Percentiles rank a stretch among this genome's conserved stretches.
Evolutionary conservation across 2,329 filamentous ascomycete species (phyloP).

Genomic region (Claviceps purpurea): DNA sequence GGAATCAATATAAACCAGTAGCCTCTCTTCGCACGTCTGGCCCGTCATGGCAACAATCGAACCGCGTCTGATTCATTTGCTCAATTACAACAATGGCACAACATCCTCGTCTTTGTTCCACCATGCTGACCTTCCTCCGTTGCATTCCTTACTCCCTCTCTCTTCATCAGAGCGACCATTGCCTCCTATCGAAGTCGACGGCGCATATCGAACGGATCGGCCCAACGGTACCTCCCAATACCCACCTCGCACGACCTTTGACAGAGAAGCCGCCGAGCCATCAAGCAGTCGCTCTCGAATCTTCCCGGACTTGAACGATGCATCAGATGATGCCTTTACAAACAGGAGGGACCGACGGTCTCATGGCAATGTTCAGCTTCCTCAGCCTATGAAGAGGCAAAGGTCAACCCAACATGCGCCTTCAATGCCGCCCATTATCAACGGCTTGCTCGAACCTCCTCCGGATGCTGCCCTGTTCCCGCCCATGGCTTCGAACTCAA

Average conservation of each 20-base stretch:
- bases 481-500: slow-evolving; percentile 45
- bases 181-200: slow-evolving; percentile 40
- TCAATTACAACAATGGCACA: slow-evolving; percentile 50
- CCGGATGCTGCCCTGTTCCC: slow-evolving; percentile 49
- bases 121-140: slow-evolving; percentile 40
- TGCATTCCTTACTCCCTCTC: slow-evolving; percentile 33
- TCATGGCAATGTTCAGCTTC: slow-evolving; percentile 43
- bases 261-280: slow-evolving; percentile 21
- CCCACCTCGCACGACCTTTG: slow-evolving; percentile 28
- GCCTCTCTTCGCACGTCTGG: not conserved
- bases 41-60: slow-evolving; percentile 51
- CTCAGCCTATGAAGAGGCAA: slow-evolving; percentile 51
- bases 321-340: slow-evolving; percentile 29
- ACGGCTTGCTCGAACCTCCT: slow-evolving; percentile 48
- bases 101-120: slow-evolving; percentile 30
- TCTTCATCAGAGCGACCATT: slow-evolving; percentile 31
- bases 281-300: slow-evolving; percentile 28
- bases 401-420: slow-evolving; percentile 42
- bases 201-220: slow-evolving; percentile 27
- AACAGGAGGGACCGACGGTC: slow-evolving; percentile 42
- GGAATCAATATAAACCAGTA: slow-evolving; percentile 3
- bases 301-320: slow-evolving; percentile 30
- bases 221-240: slow-evolving; percentile 15
- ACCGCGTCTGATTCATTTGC: slow-evolving; percentile 51
- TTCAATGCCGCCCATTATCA: slow-evolving; percentile 51